A percentile compares a stretch with the other conserved stretches of the same genome.
These are phyloP conservation scores for Pseudogymnoascus sp. DNA, from an alignment of 2,329 filamentous ascomycete species.

Conservation along the genomic window DNA sequence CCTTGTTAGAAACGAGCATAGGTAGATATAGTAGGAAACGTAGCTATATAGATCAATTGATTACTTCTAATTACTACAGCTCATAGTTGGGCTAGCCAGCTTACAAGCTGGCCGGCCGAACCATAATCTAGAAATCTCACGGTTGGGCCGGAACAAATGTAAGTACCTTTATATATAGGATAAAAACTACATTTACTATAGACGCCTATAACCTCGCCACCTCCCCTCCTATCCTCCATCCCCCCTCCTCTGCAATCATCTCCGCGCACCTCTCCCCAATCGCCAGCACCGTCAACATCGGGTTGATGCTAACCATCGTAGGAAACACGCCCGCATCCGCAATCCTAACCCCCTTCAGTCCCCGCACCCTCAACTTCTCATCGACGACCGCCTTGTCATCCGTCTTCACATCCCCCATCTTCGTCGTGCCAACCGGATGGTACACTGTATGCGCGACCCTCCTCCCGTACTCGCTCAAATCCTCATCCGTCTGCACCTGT, in stretches of 20 bases:
- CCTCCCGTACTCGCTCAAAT: slow-evolving; percentile 73
- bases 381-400: slow-evolving; percentile 78
- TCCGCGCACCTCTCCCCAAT: slow-evolving; percentile 81
- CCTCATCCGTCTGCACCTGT: slow-evolving; percentile 61
- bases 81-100: no score
- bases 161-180: no score
- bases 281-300: slow-evolving; percentile 81
- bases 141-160: no score
- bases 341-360: slow-evolving; percentile 67
- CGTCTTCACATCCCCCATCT: slow-evolving; percentile 69
- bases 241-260: slow-evolving; percentile 68
- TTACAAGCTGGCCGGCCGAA: no score
- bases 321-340: slow-evolving; percentile 86
- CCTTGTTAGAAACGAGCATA: no score
- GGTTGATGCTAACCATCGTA: slow-evolving; percentile 79
- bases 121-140: no score
- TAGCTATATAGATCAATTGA: no score
- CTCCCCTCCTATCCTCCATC: slow-evolving; percentile 41
- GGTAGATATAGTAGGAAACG: no score
- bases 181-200: background rate
- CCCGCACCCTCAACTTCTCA: slow-evolving; percentile 61
- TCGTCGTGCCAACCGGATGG: slow-evolving; percentile 81
- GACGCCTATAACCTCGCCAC: slow-evolving; percentile 22
- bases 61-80: no score
- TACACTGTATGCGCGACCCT: slow-evolving; percentile 83